Evolutionary conservation across 805 yeast genomes (phyloP).

Genomic region (Saturnispora silvae): DNA sequence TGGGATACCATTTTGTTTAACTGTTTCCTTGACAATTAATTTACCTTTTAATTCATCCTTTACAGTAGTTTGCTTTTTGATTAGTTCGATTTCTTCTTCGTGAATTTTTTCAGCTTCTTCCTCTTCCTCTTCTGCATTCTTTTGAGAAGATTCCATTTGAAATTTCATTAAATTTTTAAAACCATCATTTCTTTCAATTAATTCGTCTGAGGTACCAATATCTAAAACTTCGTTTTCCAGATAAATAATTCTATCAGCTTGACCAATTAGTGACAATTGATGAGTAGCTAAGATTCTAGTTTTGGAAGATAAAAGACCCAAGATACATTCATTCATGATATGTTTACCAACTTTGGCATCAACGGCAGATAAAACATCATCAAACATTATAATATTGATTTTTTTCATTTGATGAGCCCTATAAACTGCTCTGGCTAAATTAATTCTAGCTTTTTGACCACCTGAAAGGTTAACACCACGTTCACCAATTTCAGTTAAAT

Average conservation of each 20-base stretch:
- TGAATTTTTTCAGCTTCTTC: slow-evolving; percentile 21
- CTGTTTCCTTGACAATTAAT: slow-evolving; percentile 24
- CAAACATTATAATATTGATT: slow-evolving; percentile 57
- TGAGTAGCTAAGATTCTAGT: slow-evolving; percentile 78
- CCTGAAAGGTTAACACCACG: slow-evolving; percentile 78
- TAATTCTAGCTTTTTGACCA: slow-evolving; percentile 79
- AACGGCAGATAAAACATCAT: slow-evolving; percentile 77
- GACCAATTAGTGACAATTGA: slow-evolving; percentile 57
- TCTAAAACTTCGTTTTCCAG: slow-evolving; percentile 51
- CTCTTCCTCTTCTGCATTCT: slow-evolving; percentile 13
- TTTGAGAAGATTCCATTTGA: slow-evolving; percentile 11
- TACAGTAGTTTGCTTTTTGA: slow-evolving; percentile 16
- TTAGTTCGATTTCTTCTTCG: slow-evolving; percentile 16
- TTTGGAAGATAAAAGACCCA: slow-evolving; percentile 41
- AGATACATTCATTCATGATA: slow-evolving; percentile 58
- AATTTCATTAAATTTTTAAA: slow-evolving; percentile 44
- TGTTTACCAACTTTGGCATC: slow-evolving; percentile 82
- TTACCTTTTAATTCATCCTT: slow-evolving; percentile 25
- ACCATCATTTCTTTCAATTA: slow-evolving; percentile 32
- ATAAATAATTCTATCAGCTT: slow-evolving; percentile 60
- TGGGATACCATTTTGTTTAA: slow-evolving; percentile 29
- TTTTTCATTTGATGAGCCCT: slow-evolving; percentile 26
- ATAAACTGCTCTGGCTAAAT: slow-evolving; percentile 72
- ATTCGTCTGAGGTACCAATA: slow-evolving; percentile 49
- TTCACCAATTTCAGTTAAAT: slow-evolving; percentile 73